Percentiles rank a stretch among this genome's conserved stretches.
These are phyloP conservation scores for Hyphodiscus sp. DNA, from an alignment of 2,329 filamentous ascomycete species.

Conservation along the genomic window DNA sequence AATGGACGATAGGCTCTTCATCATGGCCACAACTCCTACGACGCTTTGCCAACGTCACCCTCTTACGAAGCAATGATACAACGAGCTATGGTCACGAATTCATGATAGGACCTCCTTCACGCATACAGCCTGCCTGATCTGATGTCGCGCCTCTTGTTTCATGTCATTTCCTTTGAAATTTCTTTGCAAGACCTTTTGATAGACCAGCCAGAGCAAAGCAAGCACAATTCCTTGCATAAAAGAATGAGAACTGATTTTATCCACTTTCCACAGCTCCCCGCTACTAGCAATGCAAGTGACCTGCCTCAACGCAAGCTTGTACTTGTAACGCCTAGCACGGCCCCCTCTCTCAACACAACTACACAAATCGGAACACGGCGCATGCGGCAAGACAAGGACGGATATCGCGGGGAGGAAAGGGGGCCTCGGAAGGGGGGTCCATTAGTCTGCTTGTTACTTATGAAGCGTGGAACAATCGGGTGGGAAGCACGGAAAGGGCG, in stretches of 20 bases:
- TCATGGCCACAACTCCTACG: background rate
- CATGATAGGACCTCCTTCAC: background rate
- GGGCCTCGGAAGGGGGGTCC: background rate
- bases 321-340: slow-evolving; percentile 11
- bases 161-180: slow-evolving; percentile 8
- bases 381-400: background rate
- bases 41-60: background rate
- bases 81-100: background rate
- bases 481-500: background rate
- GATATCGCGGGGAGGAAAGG: background rate
- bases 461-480: background rate
- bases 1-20: slow-evolving; percentile 9
- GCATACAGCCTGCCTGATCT: background rate
- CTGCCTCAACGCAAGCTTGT: slow-evolving; percentile 24
- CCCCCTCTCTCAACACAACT: background rate
- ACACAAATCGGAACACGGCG: background rate
- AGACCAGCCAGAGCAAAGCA: slow-evolving; percentile 4
- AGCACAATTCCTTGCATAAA: slow-evolving; percentile 16
- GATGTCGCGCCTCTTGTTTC: slow-evolving; percentile 1
- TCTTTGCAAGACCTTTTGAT: background rate
- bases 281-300: slow-evolving; percentile 23
- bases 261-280: slow-evolving; percentile 23
- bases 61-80: background rate
- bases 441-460: background rate
- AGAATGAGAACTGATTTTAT: slow-evolving; percentile 29